Base-by-base conservation (phyloP, 495 filamentous ascomycete genomes). In the Xanthoparmelia taractica region DNA sequence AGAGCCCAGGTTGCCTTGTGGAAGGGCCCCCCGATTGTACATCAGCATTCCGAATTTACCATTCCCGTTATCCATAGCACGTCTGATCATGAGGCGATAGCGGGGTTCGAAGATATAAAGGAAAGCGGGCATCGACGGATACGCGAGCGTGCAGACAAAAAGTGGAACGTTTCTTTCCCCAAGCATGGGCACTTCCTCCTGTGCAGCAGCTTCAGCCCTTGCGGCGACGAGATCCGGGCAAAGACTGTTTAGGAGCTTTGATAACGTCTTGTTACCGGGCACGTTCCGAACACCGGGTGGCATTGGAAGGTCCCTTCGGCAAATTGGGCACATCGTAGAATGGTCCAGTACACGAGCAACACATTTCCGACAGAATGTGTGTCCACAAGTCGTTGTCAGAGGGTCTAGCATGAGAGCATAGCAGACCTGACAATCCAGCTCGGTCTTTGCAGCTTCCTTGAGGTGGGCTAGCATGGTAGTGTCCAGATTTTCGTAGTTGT, bases 101-200 rank as follows among this genome's bases (percentile, higher is more conserved):
- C 90, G 83, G 29, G 91, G 89, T 71, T 97, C 92, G 71, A 96
- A 96, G n/a, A 97, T 82, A 70, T 93, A 88, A 0, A 97, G 75
- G 66, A 91, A 92, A 1, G 87, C 91, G 2, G 89, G 91, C 84
- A 92, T 90, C 0, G 78, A 78, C 17, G 92, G 92, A 65, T 91
- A 92, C 0, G 88, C 82, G 6, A 93, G 74, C 5, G 90, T 88
- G 73, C 88, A 92, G 55, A 95, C 80, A 66, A 96, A 96, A 4
- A 97, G 75, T 1, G 92, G 85, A 17, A 86, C 79, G 36, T 85
- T 81, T 36, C 82, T 79, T 20, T 85, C 86, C 15, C 76, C 77
- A 17, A 79, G 75, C 33, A 75, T 74, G 13, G 73, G 67, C 47
- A 73, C 60, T 59, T 78, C 76, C 61, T 85, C 81, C 64, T 85